phyloP scores from a whole-genome alignment of 495 filamentous ascomycete species.

The Penicillium bovifimosum region DNA sequence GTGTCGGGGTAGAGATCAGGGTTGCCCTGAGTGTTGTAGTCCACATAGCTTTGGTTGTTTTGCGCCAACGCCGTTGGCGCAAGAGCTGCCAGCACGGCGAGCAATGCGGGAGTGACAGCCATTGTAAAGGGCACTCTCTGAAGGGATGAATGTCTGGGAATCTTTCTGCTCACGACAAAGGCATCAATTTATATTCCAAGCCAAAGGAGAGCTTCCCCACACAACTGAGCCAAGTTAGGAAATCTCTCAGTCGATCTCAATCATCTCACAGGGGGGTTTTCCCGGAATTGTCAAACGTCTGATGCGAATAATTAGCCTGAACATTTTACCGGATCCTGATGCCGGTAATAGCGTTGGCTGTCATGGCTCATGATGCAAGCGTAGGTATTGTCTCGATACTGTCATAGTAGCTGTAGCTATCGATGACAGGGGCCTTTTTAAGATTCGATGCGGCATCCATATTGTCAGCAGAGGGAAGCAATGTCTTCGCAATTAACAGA shows the following conservation, averaged over 20 bases:
- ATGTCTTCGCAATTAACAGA: background rate
- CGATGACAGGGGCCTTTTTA: too few relatives aligned
- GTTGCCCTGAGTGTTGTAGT: constrained; percentile 30
- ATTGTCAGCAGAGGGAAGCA: too few relatives aligned
- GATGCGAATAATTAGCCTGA: background rate
- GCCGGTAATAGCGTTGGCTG: background rate
- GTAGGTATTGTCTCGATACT: too few relatives aligned
- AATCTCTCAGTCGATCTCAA: background rate
- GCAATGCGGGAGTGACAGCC: constrained; percentile 11
- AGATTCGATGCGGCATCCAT: too few relatives aligned
- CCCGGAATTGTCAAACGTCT: background rate
- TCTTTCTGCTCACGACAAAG: background rate
- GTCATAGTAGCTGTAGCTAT: too few relatives aligned
- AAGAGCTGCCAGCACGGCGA: constrained; percentile 26
- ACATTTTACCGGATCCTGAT: background rate
- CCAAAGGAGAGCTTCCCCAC: background rate
- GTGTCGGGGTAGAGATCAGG: constrained; percentile 27
- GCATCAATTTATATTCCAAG: background rate
- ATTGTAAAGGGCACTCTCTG: constrained; percentile 1
- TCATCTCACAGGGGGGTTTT: background rate
- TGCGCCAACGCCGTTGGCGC: constrained; percentile 25
- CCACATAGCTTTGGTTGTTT: constrained; percentile 25
- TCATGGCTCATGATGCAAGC: too few relatives aligned
- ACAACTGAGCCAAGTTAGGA: background rate
- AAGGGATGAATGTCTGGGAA: too few relatives aligned